A percentile compares a stretch with the other conserved stretches of the same genome.
These are phyloP conservation scores for Alternaria brassicae DNA, from an alignment of 2,329 filamentous ascomycete genomes.

Conservation along the genomic window DNA sequence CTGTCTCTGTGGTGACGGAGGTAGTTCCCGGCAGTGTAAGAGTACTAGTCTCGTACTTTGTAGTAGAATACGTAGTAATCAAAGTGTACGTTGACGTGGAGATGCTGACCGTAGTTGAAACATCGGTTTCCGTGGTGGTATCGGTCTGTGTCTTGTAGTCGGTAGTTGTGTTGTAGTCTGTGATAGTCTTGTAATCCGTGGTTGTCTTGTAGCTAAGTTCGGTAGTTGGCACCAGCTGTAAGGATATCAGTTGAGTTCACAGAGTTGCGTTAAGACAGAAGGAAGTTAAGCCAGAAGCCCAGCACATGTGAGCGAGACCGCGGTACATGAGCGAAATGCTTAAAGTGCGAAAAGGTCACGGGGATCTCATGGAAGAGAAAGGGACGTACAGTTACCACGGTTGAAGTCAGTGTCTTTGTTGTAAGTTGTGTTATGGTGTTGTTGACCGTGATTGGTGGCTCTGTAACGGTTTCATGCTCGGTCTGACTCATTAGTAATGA, in stretches of 20 bases:
- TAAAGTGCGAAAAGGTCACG: neutral
- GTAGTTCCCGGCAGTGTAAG: constrained; percentile 15
- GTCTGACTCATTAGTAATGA: constrained; percentile 1
- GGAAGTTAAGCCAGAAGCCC: neutral
- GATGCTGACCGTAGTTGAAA: constrained; percentile 24
- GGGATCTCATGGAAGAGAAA: neutral
- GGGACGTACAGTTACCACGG: constrained; percentile 24
- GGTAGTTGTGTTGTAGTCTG: constrained; percentile 15
- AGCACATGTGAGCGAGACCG: neutral
- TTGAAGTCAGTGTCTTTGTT: constrained; percentile 27
- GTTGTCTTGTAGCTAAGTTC: constrained; percentile 18
- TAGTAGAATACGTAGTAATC: constrained; percentile 14
- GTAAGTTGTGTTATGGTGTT: constrained; percentile 19
- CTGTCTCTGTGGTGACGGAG: constrained; percentile 17
- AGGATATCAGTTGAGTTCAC: neutral
- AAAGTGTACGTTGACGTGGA: constrained; percentile 29
- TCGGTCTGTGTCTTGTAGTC: constrained; percentile 10
- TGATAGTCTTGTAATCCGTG: neutral
- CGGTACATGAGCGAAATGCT: no score
- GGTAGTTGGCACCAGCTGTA: constrained; percentile 26
- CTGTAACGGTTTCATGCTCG: neutral
- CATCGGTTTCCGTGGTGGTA: constrained; percentile 20
- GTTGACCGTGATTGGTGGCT: constrained; percentile 15
- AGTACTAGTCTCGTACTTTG: constrained; percentile 2
- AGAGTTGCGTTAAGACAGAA: neutral